Evolutionary conservation across 257 asterid species (phyloP), one percentile per base, ranked within the genome.

Genomic region (Hygrophila difformis): DNA sequence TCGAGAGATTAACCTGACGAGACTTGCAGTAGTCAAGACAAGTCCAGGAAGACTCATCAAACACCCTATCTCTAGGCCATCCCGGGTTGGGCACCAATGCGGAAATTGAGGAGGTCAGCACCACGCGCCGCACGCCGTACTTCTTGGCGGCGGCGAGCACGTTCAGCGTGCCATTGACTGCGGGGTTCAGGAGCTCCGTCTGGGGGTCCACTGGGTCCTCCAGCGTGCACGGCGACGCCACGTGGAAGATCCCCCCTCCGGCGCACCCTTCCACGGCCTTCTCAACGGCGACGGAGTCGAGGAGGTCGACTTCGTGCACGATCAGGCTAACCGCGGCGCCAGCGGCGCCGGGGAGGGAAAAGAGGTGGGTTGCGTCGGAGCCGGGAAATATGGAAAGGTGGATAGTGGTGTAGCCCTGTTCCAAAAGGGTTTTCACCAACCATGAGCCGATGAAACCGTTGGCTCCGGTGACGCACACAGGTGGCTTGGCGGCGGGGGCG

Each of bases 381-480:
- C 79, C 83, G 29, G 95, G 97, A 59, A 63, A 71, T 8, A 87
- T 60, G 19, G 93, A 71, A 69, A 84, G 87, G 79, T 78, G 93
- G 62, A 88, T 81, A 50, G 84, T 72, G 70, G 84, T 68, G 93
- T 88, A 88, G 68, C 86, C 85, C 49, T 52, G 47, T 44, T 72
- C 72, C 1, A 87, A 43, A 1, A 87, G 81, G 53, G 85, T 78
- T 58, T 69, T 76, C 39, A 87, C 75, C 26, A 88, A 23, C 86
- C 91, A 76, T 7, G 97, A 72, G 12, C 97, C 97, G 39, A 88
- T 84, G 93, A 84, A 84, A 6, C 97, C 97, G 65, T 81, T 81
- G 61, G 97, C 95, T 34, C 97, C 97, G 47, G 95, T 84, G 56
- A 88, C 87, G 54, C 94, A 81, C 10, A 87, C 95, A 29, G 94